These are phyloP conservation scores for Aspergillus luchuensis DNA, from an alignment of 2,329 filamentous ascomycete genomes.

Conservation along the genomic window DNA sequence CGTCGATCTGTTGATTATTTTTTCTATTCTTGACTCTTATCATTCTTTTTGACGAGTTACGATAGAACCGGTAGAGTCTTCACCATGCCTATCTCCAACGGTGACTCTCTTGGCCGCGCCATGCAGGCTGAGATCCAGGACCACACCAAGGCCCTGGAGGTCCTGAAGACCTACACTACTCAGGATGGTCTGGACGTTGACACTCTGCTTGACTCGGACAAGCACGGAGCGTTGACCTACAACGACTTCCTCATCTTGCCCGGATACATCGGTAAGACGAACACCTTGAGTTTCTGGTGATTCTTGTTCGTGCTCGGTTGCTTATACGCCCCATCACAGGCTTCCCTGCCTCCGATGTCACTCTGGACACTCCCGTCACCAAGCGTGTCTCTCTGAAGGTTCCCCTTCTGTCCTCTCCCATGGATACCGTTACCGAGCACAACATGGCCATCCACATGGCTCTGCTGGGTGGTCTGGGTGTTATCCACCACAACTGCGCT, in stretches of 20 bases:
- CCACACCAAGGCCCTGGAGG: conserved; percentile 72
- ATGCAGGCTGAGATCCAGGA: conserved; percentile 65
- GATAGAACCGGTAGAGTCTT: conserved; percentile 32
- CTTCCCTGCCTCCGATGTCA: conserved; percentile 88
- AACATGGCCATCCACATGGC: conserved; percentile 96
- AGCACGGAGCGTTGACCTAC: conserved; percentile 92
- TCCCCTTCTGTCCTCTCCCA: conserved; percentile 94
- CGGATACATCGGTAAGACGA: conserved; percentile 78
- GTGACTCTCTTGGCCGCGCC: conserved; percentile 55
- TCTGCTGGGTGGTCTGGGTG: conserved; percentile 62
- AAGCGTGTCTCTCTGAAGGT: conserved; percentile 96
- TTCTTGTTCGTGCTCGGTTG: conserved; percentile 19
- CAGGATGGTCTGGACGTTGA: conserved; percentile 85
- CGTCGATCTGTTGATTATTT: conserved; percentile 48
- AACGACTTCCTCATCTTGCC: conserved; percentile 98
- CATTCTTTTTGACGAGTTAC: conserved; percentile 24
- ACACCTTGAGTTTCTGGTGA: conserved; percentile 9
- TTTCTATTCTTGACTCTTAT: conserved; percentile 23
- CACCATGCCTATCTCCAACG: conserved; percentile 74
- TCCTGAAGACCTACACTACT: conserved; percentile 74
- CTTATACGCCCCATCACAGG: conserved; percentile 48
- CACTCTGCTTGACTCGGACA: conserved; percentile 85
- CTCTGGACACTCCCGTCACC: conserved; percentile 87
- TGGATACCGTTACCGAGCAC: conserved; percentile 99
- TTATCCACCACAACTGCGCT: conserved; percentile 99